These are phyloP conservation scores for Chloris gayana DNA, from an alignment of 176 grass and related monocot species.

Conservation along the genomic window DNA sequence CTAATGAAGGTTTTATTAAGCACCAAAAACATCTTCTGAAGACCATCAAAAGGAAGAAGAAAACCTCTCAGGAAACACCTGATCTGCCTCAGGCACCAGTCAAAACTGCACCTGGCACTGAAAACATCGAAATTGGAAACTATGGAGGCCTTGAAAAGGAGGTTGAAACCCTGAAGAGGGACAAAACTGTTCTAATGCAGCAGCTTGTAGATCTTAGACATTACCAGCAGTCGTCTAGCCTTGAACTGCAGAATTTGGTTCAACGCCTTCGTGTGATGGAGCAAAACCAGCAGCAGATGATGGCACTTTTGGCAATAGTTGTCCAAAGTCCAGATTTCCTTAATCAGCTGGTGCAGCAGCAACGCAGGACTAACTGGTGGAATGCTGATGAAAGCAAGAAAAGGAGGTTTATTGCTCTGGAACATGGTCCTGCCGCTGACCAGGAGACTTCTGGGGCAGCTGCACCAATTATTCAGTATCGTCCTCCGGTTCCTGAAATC, in stretches of 20 bases:
- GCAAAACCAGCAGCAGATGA: slow-evolving; percentile 75
- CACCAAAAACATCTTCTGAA: slow-evolving; percentile 76
- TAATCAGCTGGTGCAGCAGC: slow-evolving; percentile 60
- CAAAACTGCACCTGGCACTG: slow-evolving; percentile 54
- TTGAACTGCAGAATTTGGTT: slow-evolving; percentile 63
- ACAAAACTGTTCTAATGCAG: slow-evolving; percentile 78
- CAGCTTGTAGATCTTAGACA: slow-evolving; percentile 79
- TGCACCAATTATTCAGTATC: slow-evolving; percentile 51
- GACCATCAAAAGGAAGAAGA: slow-evolving; percentile 76
- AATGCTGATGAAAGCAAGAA: slow-evolving; percentile 58
- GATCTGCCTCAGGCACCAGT: slow-evolving; percentile 41
- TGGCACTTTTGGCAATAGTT: slow-evolving; percentile 70
- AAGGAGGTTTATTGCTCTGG: slow-evolving; percentile 56
- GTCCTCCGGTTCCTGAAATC: slow-evolving; percentile 34
- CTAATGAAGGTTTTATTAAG: slow-evolving; percentile 78
- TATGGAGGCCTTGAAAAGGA: slow-evolving; percentile 75
- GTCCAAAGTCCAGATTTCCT: slow-evolving; percentile 69
- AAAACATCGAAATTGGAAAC: slow-evolving; percentile 71
- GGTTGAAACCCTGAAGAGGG: slow-evolving; percentile 82
- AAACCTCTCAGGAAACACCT: slow-evolving; percentile 39
- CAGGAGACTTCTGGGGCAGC: slow-evolving; percentile 32
- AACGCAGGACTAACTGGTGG: slow-evolving; percentile 52
- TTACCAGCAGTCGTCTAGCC: slow-evolving; percentile 67
- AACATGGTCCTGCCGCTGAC: slow-evolving; percentile 49
- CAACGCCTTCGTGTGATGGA: slow-evolving; percentile 80